Evolutionary conservation across 495 filamentous ascomycete genomes (phyloP).

Genomic region (Lentithecium fluviatile): DNA sequence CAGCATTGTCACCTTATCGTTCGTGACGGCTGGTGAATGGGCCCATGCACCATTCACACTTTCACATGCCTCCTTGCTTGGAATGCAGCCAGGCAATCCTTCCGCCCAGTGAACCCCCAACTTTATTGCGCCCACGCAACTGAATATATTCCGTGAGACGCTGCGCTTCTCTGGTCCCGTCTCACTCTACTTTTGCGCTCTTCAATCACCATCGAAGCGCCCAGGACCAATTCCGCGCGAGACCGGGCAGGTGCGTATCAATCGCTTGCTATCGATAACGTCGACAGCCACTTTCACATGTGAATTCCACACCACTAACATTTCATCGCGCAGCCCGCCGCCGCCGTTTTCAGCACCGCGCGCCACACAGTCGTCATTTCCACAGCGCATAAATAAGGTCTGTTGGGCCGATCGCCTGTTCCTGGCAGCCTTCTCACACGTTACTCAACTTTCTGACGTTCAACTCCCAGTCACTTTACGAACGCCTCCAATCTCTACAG

Average conservation of each 20-base stretch:
- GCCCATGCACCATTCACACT: too few species aligned
- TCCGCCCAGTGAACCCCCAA: too few species aligned
- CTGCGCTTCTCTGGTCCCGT: too few species aligned
- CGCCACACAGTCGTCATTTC: constrained; percentile 1
- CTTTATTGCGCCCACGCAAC: too few species aligned
- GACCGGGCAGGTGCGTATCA: neutral
- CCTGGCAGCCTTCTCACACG: neutral
- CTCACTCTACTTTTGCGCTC: too few species aligned
- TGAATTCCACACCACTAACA: constrained; percentile 10
- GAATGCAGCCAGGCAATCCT: too few species aligned
- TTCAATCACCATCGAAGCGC: too few species aligned
- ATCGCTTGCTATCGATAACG: constrained; percentile 13
- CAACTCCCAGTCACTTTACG: neutral
- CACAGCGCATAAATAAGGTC: constrained; percentile 4
- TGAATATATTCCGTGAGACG: too few species aligned
- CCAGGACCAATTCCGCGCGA: neutral
- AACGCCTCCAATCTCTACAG: too few species aligned
- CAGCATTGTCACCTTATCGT: too few species aligned
- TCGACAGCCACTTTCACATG: constrained; percentile 16
- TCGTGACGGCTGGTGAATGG: too few species aligned
- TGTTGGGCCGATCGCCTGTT: neutral
- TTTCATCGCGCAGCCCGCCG: neutral
- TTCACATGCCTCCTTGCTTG: too few species aligned
- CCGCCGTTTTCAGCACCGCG: constrained; percentile 5
- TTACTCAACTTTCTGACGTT: neutral